Base-by-base conservation (phyloP, 2,329 filamentous ascomycete genomes). In the Fusarium subglutinans region DNA sequence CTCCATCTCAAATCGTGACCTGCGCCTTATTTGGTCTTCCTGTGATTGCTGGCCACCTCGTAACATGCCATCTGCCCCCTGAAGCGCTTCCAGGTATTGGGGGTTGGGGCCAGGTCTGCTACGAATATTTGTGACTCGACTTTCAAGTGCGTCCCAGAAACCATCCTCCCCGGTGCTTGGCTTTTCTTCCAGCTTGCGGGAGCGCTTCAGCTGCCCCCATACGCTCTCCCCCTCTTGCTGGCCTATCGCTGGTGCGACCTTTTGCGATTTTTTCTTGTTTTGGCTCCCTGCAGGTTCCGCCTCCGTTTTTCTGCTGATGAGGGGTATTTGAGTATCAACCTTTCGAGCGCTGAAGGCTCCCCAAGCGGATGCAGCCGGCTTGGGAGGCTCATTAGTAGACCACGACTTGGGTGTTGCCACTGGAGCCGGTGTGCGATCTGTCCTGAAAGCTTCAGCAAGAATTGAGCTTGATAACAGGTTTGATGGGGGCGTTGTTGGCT, bases 371-470 rank as follows among this genome's bases (percentile, higher is more conserved):
- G 56, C 24, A 18, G 57, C n/a, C 26, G 66, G 38, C 45, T 72
- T 69, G 7, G 66, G 37, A 18, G 56, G 45, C 35, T 73, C 60
- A 43, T 44, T 57, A n/a, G 48, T 51, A n/a, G 78, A 76, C 76
- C 79, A 77, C 11, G 79, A 76, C 30, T 63, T 70, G 6, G 80
- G 78, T 9, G 79, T 78, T 33, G 72, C 69, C 14, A 79, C 76
- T 11, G 75, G 60, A 35, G 63, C 74, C n/a, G 79, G 76, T 24
- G 75, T 63, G 54, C 74, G 74, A 47, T 79, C 74, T 51, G 78
- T 74, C 56, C 76, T 81, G 71, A 82, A 79, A n/a, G 81, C 80
- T 41, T 82, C 77, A 8, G 81, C 80, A 41, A 82, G 73, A 12
- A 81, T 72, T 5, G 80, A 77, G 26, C 73, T 80, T 18, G 80